Evolutionary conservation across 192 early-diverging fungal species (phyloP), one percentile per base, ranked within the genome.

Genomic region (Mortierella hygrophila): DNA sequence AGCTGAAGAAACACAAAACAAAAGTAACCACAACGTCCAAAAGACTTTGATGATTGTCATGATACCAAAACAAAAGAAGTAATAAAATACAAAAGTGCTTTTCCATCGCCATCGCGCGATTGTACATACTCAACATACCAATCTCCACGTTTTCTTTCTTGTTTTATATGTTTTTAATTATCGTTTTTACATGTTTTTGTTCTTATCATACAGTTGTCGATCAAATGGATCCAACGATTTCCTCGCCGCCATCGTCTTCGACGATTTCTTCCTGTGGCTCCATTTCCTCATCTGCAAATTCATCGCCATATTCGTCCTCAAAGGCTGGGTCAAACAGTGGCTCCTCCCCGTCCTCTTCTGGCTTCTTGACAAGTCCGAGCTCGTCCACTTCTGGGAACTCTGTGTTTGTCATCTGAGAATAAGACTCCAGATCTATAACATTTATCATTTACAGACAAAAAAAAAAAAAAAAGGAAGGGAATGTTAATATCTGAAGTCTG

Each of bases 351-450:
- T 54, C 26, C 15, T 84, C 83, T 10, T 69, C 37, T 29, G 68
- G 68, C 37, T 76, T 80, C 74, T 79, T 84, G 77, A 85, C 52
- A 7, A 44, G 11, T 1, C 74, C 76, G 3, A 68, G 21, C 42
- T 74, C 83, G 16, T 57, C 35, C 1, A 85, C 75, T 32, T 85
- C 83, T 42, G 83, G 83, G 70, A 80, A 85, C 46, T 52, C 60
- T 15, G 35, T 72, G 10, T 71, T 21, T 7, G 78, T 78, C 29
- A 80, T 76, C 20, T 79, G 40, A 18, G 83, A 85, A 40, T 85
- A 85, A 11, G 76, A n/a, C 3, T 80, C 78, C 44, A 85, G 37
- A 38, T 85, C 83, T 85, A 60, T 23, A 20, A 16, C 20, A 16
- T 52, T 10, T 37, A 10, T 23, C 55, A 57, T 5, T 55, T 16